Base-by-base conservation (phyloP, 2,329 filamentous ascomycete species). In the Emericellopsis atlantica region DNA sequence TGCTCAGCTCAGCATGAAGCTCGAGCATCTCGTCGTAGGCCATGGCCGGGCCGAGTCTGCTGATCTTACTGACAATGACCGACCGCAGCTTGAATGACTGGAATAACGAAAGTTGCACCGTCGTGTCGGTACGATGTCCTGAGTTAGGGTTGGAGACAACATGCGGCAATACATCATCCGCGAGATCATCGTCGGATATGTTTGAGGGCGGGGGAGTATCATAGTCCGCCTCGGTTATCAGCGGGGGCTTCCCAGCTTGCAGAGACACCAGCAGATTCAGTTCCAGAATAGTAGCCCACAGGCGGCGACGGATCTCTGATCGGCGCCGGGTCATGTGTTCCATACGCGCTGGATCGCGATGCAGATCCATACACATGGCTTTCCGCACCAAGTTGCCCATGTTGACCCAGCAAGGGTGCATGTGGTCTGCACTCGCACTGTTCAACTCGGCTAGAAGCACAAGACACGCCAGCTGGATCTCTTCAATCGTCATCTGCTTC, bases 321-420 rank as follows among this genome's bases (percentile, higher is more conserved):
- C 57, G 52, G 14, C 18, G 1, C 53, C 46, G 3, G 44, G 10
- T 11, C 51, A 43, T 39, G 54, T 54, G 21, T 42, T 44, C 8
- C 50, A 52, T 6, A 57, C 47, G 44, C 21, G 45, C 43, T 5
- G 59, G 56, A 32, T 61, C 58, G 2, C 54, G 53, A 40, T 62
- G 59, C 6, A 60, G 45, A 9, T 56, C 56, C 40, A 60, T 55
- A 16, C 47, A 47, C 39, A 62, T 55, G 4, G 58, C 56, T 6
- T 45, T 48, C 15, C 58, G 43, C 4, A 60, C 18, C 3, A 61
- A 32, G 9, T 50, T 37, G 1, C 58, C 58, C n/a, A 49, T 47
- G 9, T 49, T 45, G 7, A 53, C 50, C 58, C 58, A 62, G 1
- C 49, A 40, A 0, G 53, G 40, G 40, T 56, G 47, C 3, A 38